Evolutionary conservation across 2,329 filamentous ascomycete genomes (phyloP).

Genomic region (Apiospora saccharicola): DNA sequence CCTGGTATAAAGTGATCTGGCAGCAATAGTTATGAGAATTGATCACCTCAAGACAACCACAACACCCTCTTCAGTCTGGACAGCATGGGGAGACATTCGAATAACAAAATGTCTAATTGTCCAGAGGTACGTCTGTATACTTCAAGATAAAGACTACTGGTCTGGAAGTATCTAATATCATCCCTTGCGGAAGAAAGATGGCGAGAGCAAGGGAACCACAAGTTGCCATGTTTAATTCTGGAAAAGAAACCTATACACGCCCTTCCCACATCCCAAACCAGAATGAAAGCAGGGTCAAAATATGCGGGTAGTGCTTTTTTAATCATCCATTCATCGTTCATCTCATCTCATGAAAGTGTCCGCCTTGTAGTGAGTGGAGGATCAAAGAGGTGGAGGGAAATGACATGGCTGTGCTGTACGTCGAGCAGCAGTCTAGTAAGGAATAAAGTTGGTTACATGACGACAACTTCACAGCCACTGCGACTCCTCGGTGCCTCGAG

Average conservation of each 20-base stretch:
- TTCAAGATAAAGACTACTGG: background rate
- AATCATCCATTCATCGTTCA: constrained; percentile 1
- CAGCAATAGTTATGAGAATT: background rate
- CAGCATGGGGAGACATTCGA: background rate
- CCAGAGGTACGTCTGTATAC: background rate
- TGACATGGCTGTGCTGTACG: background rate
- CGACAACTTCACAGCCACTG: constrained; percentile 22
- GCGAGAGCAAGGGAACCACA: background rate
- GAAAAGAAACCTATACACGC: background rate
- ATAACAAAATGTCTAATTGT: background rate
- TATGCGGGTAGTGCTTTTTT: background rate
- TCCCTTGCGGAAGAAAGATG: background rate
- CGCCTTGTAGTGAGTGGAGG: background rate
- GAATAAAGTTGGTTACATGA: background rate
- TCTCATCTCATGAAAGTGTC: background rate
- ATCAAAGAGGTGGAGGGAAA: background rate
- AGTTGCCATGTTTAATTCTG: background rate
- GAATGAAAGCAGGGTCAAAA: background rate
- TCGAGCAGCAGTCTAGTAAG: background rate
- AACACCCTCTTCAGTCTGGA: background rate
- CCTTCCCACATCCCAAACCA: background rate
- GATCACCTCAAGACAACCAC: background rate
- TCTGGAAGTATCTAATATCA: background rate
- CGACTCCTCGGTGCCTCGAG: constrained; percentile 26
- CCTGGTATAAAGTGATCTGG: no score